Evolutionary conservation across 1,139 yeast species (phyloP), one percentile per base, ranked within the genome.

Genomic region (Nakaseomyces sp.): DNA sequence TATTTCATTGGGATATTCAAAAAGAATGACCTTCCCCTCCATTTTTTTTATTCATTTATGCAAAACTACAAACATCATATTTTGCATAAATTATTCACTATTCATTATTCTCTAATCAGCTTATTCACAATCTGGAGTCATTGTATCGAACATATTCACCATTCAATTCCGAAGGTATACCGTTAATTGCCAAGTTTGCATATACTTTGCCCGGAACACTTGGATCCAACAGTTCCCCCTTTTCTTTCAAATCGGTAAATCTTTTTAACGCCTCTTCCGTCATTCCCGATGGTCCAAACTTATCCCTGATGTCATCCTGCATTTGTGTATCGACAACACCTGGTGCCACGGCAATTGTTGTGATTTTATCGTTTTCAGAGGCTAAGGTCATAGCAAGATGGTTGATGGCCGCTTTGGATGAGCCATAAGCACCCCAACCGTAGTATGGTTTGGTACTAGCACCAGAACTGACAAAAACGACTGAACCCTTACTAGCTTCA

Each of bases 351-450:
- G 95, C 70, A 5, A 86, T 65, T 7, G 85, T 71, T 41, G 69
- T 67, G 22, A 89, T 68, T 5, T 16, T 26, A 6, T 43, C 42
- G 58, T 86, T 94, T 55, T 86, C 95, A 6, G 67, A 69, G 1
- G 85, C 81, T 19, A 89, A 63, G n/a, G 86, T 75, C 39, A 67
- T 58, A 6, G 84, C 79, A 46, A 87, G 70, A 55, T 80, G 88
- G 63, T 89, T 86, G 47, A 88, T 62, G 0, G 96, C 95, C 1
- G 96, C 96, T 63, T 89, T 89, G 19, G 95, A 79, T 2, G 87
- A 69, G 1, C 96, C 95, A 55, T 89, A 89, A 4, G 95, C 94
- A 31, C 82, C 82, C 96, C 96, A 88, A 13, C 88, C 88, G 53
- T 65, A 65, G 49, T 48, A 54, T 22, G 54, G 47, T 44, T 50